A percentile compares a stretch with the other conserved stretches of the same genome.
phyloP scores from a whole-genome alignment of 495 filamentous ascomycete genomes.

The Lasiosphaeria miniovina region DNA sequence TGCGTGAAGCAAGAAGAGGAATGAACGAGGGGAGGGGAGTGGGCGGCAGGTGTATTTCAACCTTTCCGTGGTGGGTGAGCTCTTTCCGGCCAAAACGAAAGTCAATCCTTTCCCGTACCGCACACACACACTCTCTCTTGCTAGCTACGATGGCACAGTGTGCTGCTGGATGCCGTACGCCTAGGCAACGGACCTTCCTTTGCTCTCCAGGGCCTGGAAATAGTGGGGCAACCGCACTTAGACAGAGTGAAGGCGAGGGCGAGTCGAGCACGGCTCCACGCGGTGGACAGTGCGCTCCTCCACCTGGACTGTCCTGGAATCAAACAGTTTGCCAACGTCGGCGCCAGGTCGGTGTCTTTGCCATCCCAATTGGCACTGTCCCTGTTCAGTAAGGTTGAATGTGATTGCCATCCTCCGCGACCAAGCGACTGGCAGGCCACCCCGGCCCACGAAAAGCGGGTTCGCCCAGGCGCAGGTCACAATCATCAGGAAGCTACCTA shows the following conservation, averaged over 20 bases:
- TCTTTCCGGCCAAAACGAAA: slow-evolving; percentile 28
- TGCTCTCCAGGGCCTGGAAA: slow-evolving; percentile 13
- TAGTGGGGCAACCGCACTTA: slow-evolving; percentile 5
- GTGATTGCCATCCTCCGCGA: slow-evolving; percentile 24
- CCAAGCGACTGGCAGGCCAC: slow-evolving; percentile 20
- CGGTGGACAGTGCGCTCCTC: slow-evolving; percentile 18
- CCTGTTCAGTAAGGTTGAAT: slow-evolving; percentile 15
- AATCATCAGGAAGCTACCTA: slow-evolving; percentile 26
- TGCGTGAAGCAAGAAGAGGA: slow-evolving; percentile 32
- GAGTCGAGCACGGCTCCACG: slow-evolving; percentile 19
- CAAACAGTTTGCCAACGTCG: slow-evolving; percentile 3
- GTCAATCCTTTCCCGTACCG: slow-evolving; percentile 23
- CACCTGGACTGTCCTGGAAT: slow-evolving; percentile 11
- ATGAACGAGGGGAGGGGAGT: slow-evolving; percentile 21
- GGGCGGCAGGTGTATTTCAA: slow-evolving; percentile 35
- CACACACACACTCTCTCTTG: slow-evolving; percentile 3
- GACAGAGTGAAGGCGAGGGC: background rate
- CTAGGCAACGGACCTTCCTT: slow-evolving; percentile 24
- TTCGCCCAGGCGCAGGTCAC: slow-evolving; percentile 29
- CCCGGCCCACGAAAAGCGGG: slow-evolving; percentile 21
- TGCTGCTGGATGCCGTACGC: slow-evolving; percentile 19
- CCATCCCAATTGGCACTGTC: slow-evolving; percentile 25
- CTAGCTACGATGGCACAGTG: slow-evolving; percentile 14
- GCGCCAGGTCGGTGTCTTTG: slow-evolving; percentile 21
- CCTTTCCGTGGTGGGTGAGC: slow-evolving; percentile 22